Percentiles rank a stretch among this genome's conserved stretches.
Evolutionary conservation across 495 filamentous ascomycete species (phyloP).

Genomic region (Aspergillus biplanus): DNA sequence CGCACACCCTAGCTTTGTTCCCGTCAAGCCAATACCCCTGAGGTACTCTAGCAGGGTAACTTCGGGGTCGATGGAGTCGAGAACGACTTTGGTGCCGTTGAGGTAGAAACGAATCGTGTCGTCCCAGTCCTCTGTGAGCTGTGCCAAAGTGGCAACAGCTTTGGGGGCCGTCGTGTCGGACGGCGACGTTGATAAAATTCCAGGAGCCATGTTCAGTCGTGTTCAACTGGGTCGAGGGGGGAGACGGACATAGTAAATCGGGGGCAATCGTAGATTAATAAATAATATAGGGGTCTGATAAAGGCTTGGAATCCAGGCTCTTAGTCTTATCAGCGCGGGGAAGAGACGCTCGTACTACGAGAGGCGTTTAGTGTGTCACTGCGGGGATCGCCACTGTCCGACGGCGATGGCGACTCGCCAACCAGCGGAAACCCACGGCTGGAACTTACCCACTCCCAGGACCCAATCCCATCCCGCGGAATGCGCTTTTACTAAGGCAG

Average conservation of each 20-base stretch:
- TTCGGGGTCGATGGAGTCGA: slow-evolving; percentile 86
- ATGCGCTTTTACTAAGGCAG: neutral
- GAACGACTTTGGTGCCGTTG: slow-evolving; percentile 87
- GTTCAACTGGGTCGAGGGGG: neutral
- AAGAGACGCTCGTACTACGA: slow-evolving; percentile 7
- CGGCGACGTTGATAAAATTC: slow-evolving; percentile 45
- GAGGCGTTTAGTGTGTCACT: slow-evolving; percentile 18
- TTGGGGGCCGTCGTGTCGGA: slow-evolving; percentile 53
- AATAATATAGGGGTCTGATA: neutral
- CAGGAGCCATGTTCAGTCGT: slow-evolving; percentile 59
- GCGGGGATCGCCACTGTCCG: slow-evolving; percentile 54
- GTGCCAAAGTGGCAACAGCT: slow-evolving; percentile 44
- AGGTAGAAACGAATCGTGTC: slow-evolving; percentile 84
- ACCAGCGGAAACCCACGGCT: slow-evolving; percentile 19
- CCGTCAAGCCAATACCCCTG: slow-evolving; percentile 84
- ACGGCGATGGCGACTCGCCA: slow-evolving; percentile 20
- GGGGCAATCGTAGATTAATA: neutral
- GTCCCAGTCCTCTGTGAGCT: slow-evolving; percentile 67
- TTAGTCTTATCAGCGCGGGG: slow-evolving; percentile 1
- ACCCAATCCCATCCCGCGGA: slow-evolving; percentile 6
- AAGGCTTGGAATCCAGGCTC: neutral
- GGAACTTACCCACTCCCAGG: neutral
- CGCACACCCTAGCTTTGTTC: slow-evolving; percentile 76
- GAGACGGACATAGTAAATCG: neutral
- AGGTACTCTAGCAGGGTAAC: slow-evolving; percentile 93